Conservation (phyloP, 2,329 filamentous ascomycete genomes). For the Hypoxylon sp. region DNA sequence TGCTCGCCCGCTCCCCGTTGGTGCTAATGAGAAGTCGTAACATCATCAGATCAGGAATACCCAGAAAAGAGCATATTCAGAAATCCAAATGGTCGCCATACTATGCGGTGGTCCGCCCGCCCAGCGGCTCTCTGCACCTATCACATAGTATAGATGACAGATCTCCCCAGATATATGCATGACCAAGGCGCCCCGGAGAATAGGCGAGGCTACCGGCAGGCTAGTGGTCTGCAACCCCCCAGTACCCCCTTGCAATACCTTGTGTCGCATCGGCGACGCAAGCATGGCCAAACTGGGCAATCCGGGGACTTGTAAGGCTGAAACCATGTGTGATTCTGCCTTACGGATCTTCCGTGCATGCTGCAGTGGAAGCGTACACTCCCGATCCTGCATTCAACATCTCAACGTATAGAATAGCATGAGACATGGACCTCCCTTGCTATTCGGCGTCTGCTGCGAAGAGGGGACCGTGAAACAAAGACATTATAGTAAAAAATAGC, state of each 20-base stretch:
- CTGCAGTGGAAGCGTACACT: conserved; percentile 31
- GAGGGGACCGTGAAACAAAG: conserved; percentile 12
- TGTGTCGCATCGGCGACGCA: conserved; percentile 39
- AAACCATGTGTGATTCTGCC: conserved; percentile 36
- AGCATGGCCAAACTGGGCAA: conserved; percentile 27
- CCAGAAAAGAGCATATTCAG: conserved; percentile 6
- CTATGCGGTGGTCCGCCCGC: conserved; percentile 20
- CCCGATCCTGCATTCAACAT: conserved; percentile 29
- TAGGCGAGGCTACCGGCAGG: conserved; percentile 26
- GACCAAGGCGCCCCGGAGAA: conserved; percentile 11
- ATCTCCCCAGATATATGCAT: conserved; percentile 27
- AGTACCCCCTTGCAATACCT: conserved; percentile 18
- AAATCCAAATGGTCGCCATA: not conserved
- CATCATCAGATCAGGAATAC: conserved; percentile 23
- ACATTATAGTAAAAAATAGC: conserved; percentile 17
- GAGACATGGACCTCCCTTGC: conserved; percentile 2
- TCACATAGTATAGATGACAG: conserved; percentile 2
- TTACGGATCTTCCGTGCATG: conserved; percentile 35
- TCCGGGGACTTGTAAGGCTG: conserved; percentile 33
- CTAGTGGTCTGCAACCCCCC: conserved; percentile 14
- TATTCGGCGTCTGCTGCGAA: not conserved
- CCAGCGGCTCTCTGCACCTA: conserved; percentile 21
- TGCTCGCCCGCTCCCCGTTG: not conserved
- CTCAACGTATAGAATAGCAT: conserved; percentile 19
- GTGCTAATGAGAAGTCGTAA: conserved; percentile 19